Base-by-base conservation (phyloP, 148 eudicot genomes). In the Rhododendron molle region DNA sequence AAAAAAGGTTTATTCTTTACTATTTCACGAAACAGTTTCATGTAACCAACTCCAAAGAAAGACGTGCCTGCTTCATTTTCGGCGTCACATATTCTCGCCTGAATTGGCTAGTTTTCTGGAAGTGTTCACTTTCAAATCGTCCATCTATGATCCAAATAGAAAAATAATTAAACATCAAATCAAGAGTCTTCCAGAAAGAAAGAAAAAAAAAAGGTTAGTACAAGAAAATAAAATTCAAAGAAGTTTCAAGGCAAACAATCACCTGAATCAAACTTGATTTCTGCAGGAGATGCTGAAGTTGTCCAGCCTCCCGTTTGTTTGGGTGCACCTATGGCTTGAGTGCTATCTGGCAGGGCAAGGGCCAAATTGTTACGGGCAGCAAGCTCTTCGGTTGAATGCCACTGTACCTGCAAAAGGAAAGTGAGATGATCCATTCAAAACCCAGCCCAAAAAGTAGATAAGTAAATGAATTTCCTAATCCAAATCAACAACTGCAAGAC, bases 11-110 rank as follows among this genome's bases (percentile, higher is more conserved):
- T 38, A 38, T 76, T 76, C 52, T 23, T 78, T 46, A 6, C 60
- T 14, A 49, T 15, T 50, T 7, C 32, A 80, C 1, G 3, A 11
- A 50, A 14, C 30, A 47, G 23, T 49, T 49, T 7, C 44, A 8
- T 34, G 67, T 10, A 30, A 40, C 60, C 60, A 87, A 83, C 73
- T 20, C 46, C 36, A 83, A 85, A 16, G 21, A 79, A 76, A n/a
- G 62, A 71, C 88, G 83, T 91, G 87, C 99, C 99, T 97, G 99
- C 86, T 89, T 94, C 54, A 97, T 87, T 95, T 93, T 97, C 83
- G 95, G 91, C 98, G 95, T 95, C 89, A 94, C 99, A 92, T 92
- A 94, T 88, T 95, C 99, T 83, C 90, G 89, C 90, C 91, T 93
- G 84, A 94, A 97, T 73, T 94, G 94, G 89, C 95, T 92, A 30